Evolutionary conservation across 2,329 filamentous ascomycete species (phyloP).

Genomic region (Monosporascus sp.): DNA sequence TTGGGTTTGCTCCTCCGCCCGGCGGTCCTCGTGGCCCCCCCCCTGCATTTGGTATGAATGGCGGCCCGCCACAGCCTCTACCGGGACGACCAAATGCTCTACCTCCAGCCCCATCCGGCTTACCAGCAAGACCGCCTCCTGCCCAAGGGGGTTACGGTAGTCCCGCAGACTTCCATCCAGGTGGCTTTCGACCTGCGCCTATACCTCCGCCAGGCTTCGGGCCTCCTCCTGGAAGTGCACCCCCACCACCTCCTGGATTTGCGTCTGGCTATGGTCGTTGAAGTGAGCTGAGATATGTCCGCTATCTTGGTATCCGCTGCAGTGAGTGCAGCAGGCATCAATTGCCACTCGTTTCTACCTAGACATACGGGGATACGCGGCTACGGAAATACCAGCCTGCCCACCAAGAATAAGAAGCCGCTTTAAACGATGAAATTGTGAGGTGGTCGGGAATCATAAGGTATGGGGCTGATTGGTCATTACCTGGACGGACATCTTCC

Average conservation of each 20-base stretch:
- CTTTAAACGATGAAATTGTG: too few relatives aligned
- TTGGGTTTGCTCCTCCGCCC: conserved; percentile 25
- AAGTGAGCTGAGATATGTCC: conserved; percentile 1
- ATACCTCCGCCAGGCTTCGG: conserved; percentile 40
- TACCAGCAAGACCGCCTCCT: conserved; percentile 64
- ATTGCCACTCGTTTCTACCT: too few relatives aligned
- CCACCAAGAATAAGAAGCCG: too few relatives aligned
- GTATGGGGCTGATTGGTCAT: too few relatives aligned
- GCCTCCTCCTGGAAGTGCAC: conserved; percentile 20
- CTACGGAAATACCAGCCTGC: too few relatives aligned
- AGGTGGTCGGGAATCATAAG: too few relatives aligned
- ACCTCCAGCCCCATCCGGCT: conserved; percentile 51
- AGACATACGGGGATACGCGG: too few relatives aligned
- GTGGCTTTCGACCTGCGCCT: conserved; percentile 37
- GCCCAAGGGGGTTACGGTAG: conserved; percentile 64
- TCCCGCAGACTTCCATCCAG: conserved; percentile 47
- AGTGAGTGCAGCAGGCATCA: too few relatives aligned
- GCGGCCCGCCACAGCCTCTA: conserved; percentile 27
- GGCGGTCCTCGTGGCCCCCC: conserved; percentile 24
- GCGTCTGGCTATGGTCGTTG: conserved; percentile 21
- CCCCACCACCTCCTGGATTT: conserved; percentile 23
- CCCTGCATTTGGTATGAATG: conserved; percentile 32
- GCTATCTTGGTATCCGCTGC: not conserved
- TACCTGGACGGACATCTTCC: too few relatives aligned
- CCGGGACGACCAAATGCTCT: conserved; percentile 34